These are phyloP conservation scores for Cinnamomum micranthum DNA, from an alignment of 164 flowering plant species.

Conservation along the genomic window DNA sequence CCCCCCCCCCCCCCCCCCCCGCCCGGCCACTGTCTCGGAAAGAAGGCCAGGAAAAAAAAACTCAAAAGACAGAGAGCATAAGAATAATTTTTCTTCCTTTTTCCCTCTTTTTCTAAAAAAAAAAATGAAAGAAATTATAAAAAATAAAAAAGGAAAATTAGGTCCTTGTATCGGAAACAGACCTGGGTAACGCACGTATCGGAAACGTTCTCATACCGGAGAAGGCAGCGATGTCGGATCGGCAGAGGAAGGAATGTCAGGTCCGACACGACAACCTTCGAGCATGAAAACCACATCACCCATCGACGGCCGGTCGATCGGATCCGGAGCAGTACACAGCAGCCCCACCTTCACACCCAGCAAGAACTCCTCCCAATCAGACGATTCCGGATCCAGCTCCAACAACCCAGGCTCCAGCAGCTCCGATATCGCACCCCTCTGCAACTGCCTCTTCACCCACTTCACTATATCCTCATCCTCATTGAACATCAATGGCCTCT, in stretches of 20 bases:
- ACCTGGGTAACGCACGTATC: neutral
- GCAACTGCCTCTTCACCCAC: conserved; percentile 90
- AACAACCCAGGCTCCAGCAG: conserved; percentile 79
- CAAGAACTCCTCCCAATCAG: conserved; percentile 97
- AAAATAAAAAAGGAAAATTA: too few species aligned
- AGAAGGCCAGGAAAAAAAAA: too few species aligned
- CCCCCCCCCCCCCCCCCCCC: too few species aligned
- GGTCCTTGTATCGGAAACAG: neutral
- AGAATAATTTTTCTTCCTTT: too few species aligned
- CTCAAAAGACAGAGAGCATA: too few species aligned
- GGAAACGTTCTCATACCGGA: conserved; percentile 33
- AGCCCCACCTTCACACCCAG: conserved; percentile 85
- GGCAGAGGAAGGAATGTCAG: conserved; percentile 72
- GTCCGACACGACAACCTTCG: conserved; percentile 90
- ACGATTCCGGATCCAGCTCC: conserved; percentile 91
- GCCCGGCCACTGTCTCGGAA: too few species aligned
- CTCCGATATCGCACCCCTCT: conserved; percentile 73
- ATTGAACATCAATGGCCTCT: conserved; percentile 70
- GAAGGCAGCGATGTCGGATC: conserved; percentile 76
- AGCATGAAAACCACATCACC: conserved; percentile 94
- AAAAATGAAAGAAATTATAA: too few species aligned
- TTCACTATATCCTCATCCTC: conserved; percentile 90
- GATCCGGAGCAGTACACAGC: conserved; percentile 84
- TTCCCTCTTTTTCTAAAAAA: too few species aligned
- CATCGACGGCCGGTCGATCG: conserved; percentile 83